Conservation (phyloP, 805 yeast genomes). For the Yarrowia sp. region DNA sequence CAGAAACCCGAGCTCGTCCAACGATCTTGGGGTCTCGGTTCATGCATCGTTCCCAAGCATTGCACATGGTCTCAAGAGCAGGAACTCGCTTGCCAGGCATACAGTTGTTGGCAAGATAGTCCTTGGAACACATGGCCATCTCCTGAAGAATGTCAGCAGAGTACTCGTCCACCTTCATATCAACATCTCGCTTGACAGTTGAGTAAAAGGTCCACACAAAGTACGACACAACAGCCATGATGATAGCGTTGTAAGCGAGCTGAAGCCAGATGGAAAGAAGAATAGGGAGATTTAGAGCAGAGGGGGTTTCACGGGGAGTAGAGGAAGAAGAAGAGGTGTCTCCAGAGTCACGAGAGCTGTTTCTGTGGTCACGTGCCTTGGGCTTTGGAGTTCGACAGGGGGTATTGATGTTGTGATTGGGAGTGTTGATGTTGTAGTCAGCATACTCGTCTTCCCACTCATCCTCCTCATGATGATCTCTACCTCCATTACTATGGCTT, state of each 20-base stretch:
- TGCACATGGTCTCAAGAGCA: slow-evolving; percentile 72
- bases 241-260: slow-evolving; percentile 61
- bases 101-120: slow-evolving; percentile 77
- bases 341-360: slow-evolving; percentile 8
- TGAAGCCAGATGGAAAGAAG: slow-evolving; percentile 60
- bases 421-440: slow-evolving; percentile 17
- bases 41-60: slow-evolving; percentile 83
- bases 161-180: slow-evolving; percentile 68
- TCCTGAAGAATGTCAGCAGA: slow-evolving; percentile 66
- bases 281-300: slow-evolving; percentile 30
- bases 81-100: slow-evolving; percentile 69
- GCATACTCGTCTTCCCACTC: slow-evolving; percentile 26
- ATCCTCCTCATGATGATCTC: slow-evolving; percentile 4
- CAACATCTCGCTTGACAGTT: slow-evolving; percentile 72
- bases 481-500: neutral
- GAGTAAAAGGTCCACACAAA: slow-evolving; percentile 59
- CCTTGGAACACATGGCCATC: slow-evolving; percentile 71
- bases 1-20: slow-evolving; percentile 75
- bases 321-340: neutral
- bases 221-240: slow-evolving; percentile 61
- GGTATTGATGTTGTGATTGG: slow-evolving; percentile 16
- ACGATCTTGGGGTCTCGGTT: slow-evolving; percentile 71
- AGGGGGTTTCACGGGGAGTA: neutral
- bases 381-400: slow-evolving; percentile 23
- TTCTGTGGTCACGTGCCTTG: slow-evolving; percentile 8